Percentiles rank a stretch among this genome's conserved stretches.
Conservation (phyloP, 305 asterid species). For the Fraxinus platypoda region DNA sequence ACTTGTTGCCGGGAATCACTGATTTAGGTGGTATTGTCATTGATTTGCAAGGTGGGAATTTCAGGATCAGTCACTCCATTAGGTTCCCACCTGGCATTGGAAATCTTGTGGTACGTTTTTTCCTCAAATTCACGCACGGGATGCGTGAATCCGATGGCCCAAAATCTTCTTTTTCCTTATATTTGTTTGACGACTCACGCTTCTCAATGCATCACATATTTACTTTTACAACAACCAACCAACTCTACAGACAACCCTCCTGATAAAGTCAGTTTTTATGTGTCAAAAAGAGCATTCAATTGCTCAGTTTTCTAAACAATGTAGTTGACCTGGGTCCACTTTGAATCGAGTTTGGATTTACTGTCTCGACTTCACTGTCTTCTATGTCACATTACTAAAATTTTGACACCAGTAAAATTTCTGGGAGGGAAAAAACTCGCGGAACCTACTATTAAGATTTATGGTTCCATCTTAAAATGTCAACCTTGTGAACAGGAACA, state of each 20-base stretch:
- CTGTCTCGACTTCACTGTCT: no score
- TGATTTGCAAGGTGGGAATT: constrained; percentile 63
- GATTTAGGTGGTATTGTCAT: constrained; percentile 55
- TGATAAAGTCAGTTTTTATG: not conserved
- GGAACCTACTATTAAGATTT: no score
- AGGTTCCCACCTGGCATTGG: constrained; percentile 53
- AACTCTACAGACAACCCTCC: not conserved
- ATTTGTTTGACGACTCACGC: not conserved
- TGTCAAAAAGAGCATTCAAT: not conserved
- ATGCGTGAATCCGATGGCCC: constrained; percentile 13
- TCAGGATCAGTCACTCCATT: constrained; percentile 40
- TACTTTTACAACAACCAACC: constrained; percentile 17
- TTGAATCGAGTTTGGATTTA: no score
- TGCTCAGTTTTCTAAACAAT: not conserved
- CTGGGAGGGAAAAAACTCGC: no score
- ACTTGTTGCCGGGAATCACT: constrained; percentile 47
- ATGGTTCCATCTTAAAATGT: no score
- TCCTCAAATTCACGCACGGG: not conserved
- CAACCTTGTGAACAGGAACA: no score
- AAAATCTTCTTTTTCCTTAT: not conserved
- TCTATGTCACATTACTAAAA: no score
- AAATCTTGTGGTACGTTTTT: constrained; percentile 46
- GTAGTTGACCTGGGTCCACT: no score
- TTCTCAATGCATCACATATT: not conserved
- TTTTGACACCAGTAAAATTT: no score